Percentiles rank a stretch among this genome's conserved stretches.
phyloP scores from a whole-genome alignment of 164 flowering plant genomes.

The Nymphaea colorata region DNA sequence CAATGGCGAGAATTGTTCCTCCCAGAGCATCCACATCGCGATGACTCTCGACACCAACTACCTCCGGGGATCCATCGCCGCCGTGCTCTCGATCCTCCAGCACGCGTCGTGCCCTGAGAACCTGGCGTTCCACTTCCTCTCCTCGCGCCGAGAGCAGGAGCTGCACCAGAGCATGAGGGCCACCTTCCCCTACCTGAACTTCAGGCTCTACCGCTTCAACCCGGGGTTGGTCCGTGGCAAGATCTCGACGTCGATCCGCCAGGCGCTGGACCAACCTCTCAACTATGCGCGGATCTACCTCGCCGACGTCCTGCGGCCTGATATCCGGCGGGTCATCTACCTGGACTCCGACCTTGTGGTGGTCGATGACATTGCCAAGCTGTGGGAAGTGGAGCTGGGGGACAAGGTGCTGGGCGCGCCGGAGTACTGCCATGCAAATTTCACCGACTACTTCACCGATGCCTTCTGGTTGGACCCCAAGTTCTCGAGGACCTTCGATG shows the following conservation, averaged over 20 bases:
- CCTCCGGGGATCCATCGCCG: constrained; percentile 66
- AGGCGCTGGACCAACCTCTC: constrained; percentile 60
- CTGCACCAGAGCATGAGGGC: constrained; percentile 27
- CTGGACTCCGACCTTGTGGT: constrained; percentile 63
- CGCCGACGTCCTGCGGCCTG: constrained; percentile 31
- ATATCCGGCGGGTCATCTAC: constrained; percentile 46
- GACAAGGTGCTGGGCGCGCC: constrained; percentile 59
- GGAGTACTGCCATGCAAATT: constrained; percentile 62
- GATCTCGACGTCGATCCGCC: constrained; percentile 58
- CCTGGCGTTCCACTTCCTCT: constrained; percentile 52
- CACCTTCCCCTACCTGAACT: constrained; percentile 55
- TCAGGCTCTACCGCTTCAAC: constrained; percentile 41
- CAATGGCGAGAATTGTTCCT: constrained; percentile 32
- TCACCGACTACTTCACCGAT: constrained; percentile 45
- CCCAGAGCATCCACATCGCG: constrained; percentile 32
- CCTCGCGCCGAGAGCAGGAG: constrained; percentile 15
- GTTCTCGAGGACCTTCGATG: constrained; percentile 27
- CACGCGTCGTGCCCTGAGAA: constrained; percentile 69
- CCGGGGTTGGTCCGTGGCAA: constrained; percentile 30
- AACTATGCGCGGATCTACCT: constrained; percentile 67
- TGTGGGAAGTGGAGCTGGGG: constrained; percentile 47
- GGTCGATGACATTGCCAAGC: constrained; percentile 45
- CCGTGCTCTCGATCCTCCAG: constrained; percentile 48
- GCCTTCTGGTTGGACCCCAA: constrained; percentile 40
- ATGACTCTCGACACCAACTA: constrained; percentile 67